Percentiles rank a stretch among this genome's conserved stretches.
These are phyloP conservation scores for Solanum verrucosum DNA, from an alignment of 257 asterid genomes.

Conservation along the genomic window DNA sequence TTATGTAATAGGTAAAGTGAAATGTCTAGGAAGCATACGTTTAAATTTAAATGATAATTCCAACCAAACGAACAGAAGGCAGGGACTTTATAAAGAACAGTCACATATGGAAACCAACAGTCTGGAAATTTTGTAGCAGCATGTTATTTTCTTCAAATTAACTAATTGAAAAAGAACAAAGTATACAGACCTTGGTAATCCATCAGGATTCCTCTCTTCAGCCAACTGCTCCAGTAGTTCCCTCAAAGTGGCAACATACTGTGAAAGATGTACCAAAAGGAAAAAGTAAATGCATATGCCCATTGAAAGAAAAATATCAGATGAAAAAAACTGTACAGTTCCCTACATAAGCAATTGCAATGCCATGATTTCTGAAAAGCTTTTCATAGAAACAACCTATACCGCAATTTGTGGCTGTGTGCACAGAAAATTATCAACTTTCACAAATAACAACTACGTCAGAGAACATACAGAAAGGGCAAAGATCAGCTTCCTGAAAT, in stretches of 20 bases:
- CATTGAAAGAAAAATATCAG: background rate
- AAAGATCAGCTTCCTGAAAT: background rate
- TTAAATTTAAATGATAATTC: background rate
- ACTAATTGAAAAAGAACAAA: background rate
- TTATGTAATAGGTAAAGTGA: background rate
- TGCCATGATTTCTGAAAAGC: background rate
- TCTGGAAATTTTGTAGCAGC: background rate
- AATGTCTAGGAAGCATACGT: background rate
- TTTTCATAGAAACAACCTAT: background rate
- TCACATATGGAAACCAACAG: background rate
- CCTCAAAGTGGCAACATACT: conserved; percentile 79
- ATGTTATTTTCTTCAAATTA: background rate
- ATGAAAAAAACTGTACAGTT: background rate
- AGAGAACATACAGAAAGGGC: background rate
- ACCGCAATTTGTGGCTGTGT: background rate
- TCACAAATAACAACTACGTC: background rate
- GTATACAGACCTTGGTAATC: conserved; percentile 61
- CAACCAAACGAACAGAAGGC: background rate
- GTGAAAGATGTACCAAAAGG: conserved; percentile 3
- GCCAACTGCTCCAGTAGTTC: conserved; percentile 86
- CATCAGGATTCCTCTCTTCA: conserved; percentile 69
- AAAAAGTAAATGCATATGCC: background rate
- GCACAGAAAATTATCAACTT: background rate
- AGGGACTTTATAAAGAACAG: background rate
- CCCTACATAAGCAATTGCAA: background rate